phyloP scores from a whole-genome alignment of 148 eudicot genomes.

The Vaccinium macrocarpon region DNA sequence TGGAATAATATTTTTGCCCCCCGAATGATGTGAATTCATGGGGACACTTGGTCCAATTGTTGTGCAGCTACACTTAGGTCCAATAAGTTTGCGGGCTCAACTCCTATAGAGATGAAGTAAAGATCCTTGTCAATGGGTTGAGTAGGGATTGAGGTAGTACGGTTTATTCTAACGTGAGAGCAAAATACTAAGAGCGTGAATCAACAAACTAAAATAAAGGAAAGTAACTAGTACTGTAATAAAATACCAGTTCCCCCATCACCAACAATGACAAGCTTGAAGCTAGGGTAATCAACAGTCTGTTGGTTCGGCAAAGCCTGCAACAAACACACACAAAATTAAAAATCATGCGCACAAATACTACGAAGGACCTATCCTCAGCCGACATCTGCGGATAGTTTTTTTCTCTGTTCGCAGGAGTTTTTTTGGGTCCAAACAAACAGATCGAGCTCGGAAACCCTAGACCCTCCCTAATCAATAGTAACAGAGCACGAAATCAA shows the following conservation, averaged over 20 bases:
- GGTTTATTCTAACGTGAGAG: neutral
- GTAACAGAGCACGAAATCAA: neutral
- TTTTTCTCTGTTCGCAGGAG: neutral
- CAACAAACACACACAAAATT: neutral
- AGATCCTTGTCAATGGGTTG: too few species aligned
- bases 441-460: conserved; percentile 12
- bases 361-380: too few species aligned
- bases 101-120: neutral
- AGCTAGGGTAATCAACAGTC: conserved; percentile 35
- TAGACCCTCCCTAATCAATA: neutral
- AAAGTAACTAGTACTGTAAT: neutral
- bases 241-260: conserved; percentile 35
- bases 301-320: conserved; percentile 37
- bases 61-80: neutral
- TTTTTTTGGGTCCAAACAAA: neutral
- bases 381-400: too few species aligned
- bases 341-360: neutral
- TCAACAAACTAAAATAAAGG: neutral
- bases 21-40: neutral
- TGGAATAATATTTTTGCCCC: neutral
- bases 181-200: neutral
- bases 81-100: neutral
- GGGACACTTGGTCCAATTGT: neutral
- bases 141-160: too few species aligned
- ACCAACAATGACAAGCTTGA: conserved; percentile 38